These are phyloP conservation scores for Chaetomium globosum DNA, from an alignment of 2,329 filamentous ascomycete species.

Conservation along the genomic window DNA sequence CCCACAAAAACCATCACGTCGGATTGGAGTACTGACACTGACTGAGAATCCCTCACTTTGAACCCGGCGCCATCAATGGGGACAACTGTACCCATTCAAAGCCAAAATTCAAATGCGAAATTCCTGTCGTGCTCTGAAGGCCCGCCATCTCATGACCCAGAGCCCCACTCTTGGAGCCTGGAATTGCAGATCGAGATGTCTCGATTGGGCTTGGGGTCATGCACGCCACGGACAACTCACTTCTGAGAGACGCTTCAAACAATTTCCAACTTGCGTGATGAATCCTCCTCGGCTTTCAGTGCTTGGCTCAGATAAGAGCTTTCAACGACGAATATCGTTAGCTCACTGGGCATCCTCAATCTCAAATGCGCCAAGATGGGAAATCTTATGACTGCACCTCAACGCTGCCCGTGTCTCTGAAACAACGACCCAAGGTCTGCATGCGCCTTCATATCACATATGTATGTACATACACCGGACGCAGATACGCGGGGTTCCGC, in stretches of 20 bases:
- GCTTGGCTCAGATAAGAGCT: neutral
- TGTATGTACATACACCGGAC: neutral
- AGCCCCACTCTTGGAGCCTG: constrained; percentile 10
- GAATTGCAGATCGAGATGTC: constrained; percentile 6
- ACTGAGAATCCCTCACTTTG: neutral
- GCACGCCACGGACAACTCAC: neutral
- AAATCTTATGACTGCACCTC: neutral
- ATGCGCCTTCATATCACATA: neutral
- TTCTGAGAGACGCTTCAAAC: neutral
- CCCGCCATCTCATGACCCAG: constrained; percentile 5
- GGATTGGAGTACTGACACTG: neutral
- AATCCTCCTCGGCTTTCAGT: neutral
- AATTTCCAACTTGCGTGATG: neutral
- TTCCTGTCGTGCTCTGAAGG: constrained; percentile 4
- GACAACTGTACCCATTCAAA: neutral
- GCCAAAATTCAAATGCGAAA: neutral
- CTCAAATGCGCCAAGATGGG: neutral
- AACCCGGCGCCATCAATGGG: neutral
- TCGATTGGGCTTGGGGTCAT: constrained; percentile 2
- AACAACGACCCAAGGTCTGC: neutral
- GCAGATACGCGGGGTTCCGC: neutral
- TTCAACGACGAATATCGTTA: neutral
- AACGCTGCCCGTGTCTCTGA: neutral
- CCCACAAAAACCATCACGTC: neutral
- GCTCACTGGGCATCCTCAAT: neutral